Conservation (phyloP, 345 rosid genomes). For the Hibiscus syriacus region DNA sequence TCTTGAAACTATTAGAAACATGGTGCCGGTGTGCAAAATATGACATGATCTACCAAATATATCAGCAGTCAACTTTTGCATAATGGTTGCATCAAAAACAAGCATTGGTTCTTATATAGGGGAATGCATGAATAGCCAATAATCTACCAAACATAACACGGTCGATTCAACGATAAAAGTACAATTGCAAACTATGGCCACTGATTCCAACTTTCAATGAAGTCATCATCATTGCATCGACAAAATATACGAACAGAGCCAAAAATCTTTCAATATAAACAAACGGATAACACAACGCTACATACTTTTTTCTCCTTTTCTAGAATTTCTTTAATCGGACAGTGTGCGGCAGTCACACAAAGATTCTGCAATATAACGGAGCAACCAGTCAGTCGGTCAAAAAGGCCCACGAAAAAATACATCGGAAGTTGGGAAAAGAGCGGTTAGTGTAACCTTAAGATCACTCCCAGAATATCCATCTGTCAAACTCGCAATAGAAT, state of each 20-base stretch:
- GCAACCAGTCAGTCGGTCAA: not conserved
- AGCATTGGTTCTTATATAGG: not conserved
- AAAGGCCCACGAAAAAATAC: not conserved
- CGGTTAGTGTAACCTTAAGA: conserved; percentile 48
- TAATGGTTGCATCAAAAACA: not conserved
- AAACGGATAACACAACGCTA: not conserved
- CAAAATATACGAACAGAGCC: not conserved
- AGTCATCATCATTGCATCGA: not conserved
- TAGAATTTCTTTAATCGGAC: conserved; percentile 79
- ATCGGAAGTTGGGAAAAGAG: not conserved
- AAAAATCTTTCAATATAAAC: not conserved
- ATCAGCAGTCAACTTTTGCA: not conserved
- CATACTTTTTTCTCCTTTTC: conserved; percentile 74
- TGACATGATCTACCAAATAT: not conserved
- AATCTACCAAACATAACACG: not conserved
- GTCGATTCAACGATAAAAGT: not conserved
- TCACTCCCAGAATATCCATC: conserved; percentile 96
- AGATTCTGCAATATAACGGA: conserved; percentile 44
- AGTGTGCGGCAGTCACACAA: conserved; percentile 82
- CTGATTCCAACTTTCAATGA: not conserved
- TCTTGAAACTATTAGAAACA: not conserved
- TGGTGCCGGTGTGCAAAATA: not conserved
- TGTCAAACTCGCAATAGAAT: conserved; percentile 61
- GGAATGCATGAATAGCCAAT: not conserved
- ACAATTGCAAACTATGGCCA: not conserved